Conservation (phyloP, 192 early-diverging fungal species). For the Glomus cerebriforme region DNA sequence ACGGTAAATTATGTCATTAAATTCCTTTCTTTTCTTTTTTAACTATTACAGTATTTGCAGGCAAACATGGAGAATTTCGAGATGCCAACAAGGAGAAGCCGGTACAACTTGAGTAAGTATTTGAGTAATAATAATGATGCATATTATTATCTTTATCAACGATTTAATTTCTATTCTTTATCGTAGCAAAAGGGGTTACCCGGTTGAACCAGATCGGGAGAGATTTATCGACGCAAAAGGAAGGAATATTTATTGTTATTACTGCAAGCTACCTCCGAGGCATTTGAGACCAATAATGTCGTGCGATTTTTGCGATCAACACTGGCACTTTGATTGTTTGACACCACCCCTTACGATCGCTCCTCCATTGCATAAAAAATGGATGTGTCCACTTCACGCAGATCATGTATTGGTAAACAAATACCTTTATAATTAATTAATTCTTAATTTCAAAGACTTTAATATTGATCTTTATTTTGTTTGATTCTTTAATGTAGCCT, state of each 20-base stretch:
- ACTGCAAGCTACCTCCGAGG: neutral
- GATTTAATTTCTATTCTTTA: neutral
- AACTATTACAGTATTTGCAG: neutral
- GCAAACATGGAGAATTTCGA: neutral
- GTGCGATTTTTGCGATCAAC: constrained; percentile 24
- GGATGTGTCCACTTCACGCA: constrained; percentile 32
- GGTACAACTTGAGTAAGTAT: neutral
- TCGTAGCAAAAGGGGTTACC: neutral
- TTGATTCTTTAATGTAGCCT: neutral
- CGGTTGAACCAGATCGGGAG: constrained; percentile 4
- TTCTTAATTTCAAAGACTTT: no score
- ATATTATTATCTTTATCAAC: neutral
- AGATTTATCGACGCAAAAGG: constrained; percentile 10
- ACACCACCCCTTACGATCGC: constrained; percentile 9
- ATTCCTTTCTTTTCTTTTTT: neutral
- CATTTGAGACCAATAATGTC: neutral
- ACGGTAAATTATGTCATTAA: neutral
- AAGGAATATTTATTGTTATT: constrained; percentile 12
- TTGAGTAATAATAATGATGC: neutral
- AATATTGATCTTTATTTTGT: neutral
- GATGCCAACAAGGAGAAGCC: neutral
- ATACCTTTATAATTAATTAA: neutral
- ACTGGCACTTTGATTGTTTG: constrained; percentile 31
- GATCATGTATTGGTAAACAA: constrained; percentile 27
- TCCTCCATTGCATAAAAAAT: constrained; percentile 7